These are phyloP conservation scores for Stentor roeselii DNA, from an alignment of 73 alveolate species.

Conservation along the genomic window DNA sequence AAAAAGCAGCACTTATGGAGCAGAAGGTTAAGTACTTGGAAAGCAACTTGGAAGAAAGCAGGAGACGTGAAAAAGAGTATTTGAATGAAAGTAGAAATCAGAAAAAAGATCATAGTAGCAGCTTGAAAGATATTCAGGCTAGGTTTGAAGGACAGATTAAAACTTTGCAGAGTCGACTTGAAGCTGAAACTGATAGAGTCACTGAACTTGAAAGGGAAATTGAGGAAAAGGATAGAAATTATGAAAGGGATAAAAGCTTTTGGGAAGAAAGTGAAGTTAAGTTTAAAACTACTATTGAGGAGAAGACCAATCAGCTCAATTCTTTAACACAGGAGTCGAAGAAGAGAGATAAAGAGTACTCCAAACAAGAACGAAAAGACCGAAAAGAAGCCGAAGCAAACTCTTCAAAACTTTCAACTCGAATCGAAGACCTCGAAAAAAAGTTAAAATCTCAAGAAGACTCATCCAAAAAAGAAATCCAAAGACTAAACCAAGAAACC, in stretches of 20 bases:
- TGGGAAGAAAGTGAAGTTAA: conserved; percentile 17
- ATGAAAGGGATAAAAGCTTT: neutral
- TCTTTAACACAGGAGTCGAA: neutral
- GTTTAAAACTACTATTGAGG: neutral
- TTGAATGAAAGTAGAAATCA: conserved; percentile 35
- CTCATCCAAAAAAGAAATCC: neutral
- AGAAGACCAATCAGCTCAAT: neutral
- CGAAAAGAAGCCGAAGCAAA: neutral
- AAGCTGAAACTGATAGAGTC: neutral
- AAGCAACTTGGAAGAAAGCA: conserved; percentile 38
- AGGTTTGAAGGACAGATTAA: conserved; percentile 5
- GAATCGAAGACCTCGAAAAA: conserved; percentile 53
- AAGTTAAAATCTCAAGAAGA: conserved; percentile 9
- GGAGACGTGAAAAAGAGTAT: conserved; percentile 34
- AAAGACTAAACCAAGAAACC: conserved; percentile 41
- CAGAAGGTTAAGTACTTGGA: conserved; percentile 71
- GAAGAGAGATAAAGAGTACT: neutral
- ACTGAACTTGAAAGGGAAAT: conserved; percentile 9
- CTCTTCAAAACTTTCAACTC: conserved; percentile 43
- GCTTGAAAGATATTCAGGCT: conserved; percentile 15
- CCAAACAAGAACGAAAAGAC: neutral
- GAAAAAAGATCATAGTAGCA: conserved; percentile 37
- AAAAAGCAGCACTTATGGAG: conserved; percentile 75
- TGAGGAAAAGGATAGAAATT: neutral
- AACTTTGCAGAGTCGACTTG: neutral